Conservation (phyloP, 2,329 filamentous ascomycete species). For the Paradendryphiella salina region DNA sequence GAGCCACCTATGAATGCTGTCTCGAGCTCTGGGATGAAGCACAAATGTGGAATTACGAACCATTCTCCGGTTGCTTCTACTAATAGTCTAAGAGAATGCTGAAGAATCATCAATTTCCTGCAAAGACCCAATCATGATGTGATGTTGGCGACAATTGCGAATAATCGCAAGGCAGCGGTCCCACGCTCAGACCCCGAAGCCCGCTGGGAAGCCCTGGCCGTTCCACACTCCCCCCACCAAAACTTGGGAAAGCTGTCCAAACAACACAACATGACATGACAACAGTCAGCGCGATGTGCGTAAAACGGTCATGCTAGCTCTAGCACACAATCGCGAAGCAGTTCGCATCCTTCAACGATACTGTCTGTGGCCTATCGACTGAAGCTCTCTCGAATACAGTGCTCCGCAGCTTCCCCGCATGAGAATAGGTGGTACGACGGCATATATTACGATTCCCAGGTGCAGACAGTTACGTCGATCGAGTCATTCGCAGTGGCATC, state of each 20-base stretch:
- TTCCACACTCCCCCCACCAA: conserved; percentile 19
- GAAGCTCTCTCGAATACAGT: conserved; percentile 10
- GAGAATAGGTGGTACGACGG: conserved; percentile 10
- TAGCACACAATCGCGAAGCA: conserved; percentile 15
- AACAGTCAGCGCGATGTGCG: conserved; percentile 18
- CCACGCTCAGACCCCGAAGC: neutral
- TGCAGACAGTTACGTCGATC: conserved; percentile 9
- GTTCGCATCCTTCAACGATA: conserved; percentile 14
- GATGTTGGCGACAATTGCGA: neutral
- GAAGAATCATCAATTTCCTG: neutral
- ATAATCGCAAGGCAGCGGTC: neutral
- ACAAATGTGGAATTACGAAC: neutral
- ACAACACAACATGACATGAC: conserved; percentile 30
- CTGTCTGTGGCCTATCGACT: conserved; percentile 22
- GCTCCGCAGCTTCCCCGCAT: conserved; percentile 31
- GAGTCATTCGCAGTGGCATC: neutral
- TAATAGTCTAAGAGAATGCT: conserved; percentile 1
- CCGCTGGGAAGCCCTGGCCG: conserved; percentile 19
- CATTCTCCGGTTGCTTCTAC: neutral
- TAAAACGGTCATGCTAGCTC: conserved; percentile 20
- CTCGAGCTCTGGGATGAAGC: neutral
- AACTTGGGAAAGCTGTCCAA: conserved; percentile 13
- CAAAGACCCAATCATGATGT: neutral
- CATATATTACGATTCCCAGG: conserved; percentile 1
- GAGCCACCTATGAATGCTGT: conserved; percentile 36